Base-by-base conservation (phyloP, 2,329 filamentous ascomycete species). In the Pyrenophora seminiperda region DNA sequence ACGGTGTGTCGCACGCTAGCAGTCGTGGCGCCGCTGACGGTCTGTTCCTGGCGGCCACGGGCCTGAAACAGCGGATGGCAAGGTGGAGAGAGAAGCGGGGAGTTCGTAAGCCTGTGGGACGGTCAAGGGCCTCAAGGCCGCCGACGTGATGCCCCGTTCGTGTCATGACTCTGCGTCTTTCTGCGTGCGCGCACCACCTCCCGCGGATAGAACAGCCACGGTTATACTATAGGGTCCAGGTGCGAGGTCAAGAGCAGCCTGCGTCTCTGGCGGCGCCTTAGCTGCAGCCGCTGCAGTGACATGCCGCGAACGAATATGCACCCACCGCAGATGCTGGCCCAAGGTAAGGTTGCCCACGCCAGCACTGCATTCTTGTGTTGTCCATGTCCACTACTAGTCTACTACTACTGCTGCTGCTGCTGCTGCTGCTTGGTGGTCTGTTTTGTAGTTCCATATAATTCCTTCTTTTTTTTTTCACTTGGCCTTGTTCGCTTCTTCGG, bases 11-110 rank as follows among this genome's bases (percentile, higher is more conserved):
- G 58, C 62, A 65, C 48, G 44, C 51, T 54, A 57, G 15, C 5
- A 18, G 15, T 19, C 47, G 40, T 29, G 41, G 50, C 47, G 33
- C 47, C 50, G 40, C 53, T 54, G 49, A 45, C 41, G 37, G 50
- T 42, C 36, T 58, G 58, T 57, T 39, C 53, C 47, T 59, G 50
- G 43, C 49, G 50, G 48, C 51, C 47, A 27, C 41, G 39, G 48
- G 40, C 54, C 56, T 66, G 65, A 68, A 68, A 65, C 62, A 51
- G 54, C 56, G 56, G 62, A 54, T 50, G 53, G 52, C 50, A 48
- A 50, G 50, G 52, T 53, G 53, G 56, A 52, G 54, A 52, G 54
- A 54, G 47, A 29, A 54, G 59, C 59, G 53, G 57, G 50, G 55
- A 53, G 52, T 39, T 41, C 42, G 41, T 34, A 41, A 18, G 36